These are phyloP conservation scores for Fusarium sp. DNA, from an alignment of 2,329 filamentous ascomycete genomes.

Conservation along the genomic window DNA sequence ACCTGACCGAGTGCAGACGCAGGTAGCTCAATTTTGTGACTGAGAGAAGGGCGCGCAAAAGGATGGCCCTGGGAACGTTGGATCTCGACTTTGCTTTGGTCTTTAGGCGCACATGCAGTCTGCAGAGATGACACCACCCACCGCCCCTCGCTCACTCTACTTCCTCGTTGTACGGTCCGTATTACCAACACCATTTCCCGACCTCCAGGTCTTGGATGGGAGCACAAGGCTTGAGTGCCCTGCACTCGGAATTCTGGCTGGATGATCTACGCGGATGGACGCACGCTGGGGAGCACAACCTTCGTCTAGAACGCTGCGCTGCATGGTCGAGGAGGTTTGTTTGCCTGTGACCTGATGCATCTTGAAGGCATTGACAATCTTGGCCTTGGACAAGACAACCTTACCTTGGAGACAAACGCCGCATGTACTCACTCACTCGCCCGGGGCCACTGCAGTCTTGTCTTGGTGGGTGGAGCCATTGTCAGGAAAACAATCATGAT, in stretches of 20 bases:
- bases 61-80: slow-evolving; percentile 22
- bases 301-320: slow-evolving; percentile 2
- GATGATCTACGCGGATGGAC: slow-evolving; percentile 17
- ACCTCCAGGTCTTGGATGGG: slow-evolving; percentile 16
- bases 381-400: background rate
- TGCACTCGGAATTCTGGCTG: background rate
- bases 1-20: slow-evolving; percentile 16
- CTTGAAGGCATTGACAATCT: background rate
- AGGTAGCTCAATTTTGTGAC: slow-evolving; percentile 6
- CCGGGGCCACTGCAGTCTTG: background rate
- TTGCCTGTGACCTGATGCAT: background rate
- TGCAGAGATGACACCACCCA: slow-evolving; percentile 40
- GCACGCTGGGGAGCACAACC: slow-evolving; percentile 11
- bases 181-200: slow-evolving; percentile 11
- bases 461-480: slow-evolving; percentile 7
- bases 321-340: background rate
- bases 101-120: slow-evolving; percentile 28
- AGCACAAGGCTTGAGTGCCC: slow-evolving; percentile 4
- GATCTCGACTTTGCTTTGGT: slow-evolving; percentile 32
- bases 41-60: background rate
- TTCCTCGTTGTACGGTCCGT: background rate
- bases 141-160: slow-evolving; percentile 4
- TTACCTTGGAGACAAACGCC: background rate
- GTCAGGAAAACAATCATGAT: slow-evolving; percentile 14
- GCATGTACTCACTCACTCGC: background rate